These are phyloP conservation scores for Carex cristatella DNA, from an alignment of 176 grass and related monocot species.

Conservation along the genomic window DNA sequence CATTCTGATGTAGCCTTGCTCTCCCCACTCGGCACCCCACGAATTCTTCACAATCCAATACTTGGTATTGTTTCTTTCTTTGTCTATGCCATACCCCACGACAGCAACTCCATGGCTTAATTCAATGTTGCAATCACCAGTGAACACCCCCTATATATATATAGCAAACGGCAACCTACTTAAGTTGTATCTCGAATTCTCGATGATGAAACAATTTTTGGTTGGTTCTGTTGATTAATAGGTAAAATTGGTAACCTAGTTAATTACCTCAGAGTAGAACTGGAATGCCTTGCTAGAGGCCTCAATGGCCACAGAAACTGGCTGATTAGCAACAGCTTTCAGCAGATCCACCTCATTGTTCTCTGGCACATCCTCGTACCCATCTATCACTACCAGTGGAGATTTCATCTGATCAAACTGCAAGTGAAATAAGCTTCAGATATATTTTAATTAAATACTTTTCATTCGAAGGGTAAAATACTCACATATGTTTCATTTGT, in stretches of 20 bases:
- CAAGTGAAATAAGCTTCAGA: neutral
- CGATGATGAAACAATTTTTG: neutral
- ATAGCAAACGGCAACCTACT: neutral
- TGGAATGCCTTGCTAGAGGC: constrained; percentile 45
- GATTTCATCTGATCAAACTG: constrained; percentile 8
- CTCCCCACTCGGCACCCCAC: constrained; percentile 54
- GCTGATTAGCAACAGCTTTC: constrained; percentile 63
- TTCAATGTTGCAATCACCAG: constrained; percentile 52
- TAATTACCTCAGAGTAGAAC: constrained; percentile 61
- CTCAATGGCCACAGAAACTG: constrained; percentile 63
- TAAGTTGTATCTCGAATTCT: neutral
- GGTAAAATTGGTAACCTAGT: neutral
- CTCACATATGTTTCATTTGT: neutral
- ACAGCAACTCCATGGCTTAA: constrained; percentile 68
- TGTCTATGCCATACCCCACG: constrained; percentile 57
- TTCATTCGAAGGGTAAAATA: neutral
- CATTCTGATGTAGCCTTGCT: constrained; percentile 64
- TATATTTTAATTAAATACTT: neutral
- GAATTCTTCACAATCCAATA: constrained; percentile 91
- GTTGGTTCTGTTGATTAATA: neutral
- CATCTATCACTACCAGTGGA: constrained; percentile 41
- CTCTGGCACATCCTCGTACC: constrained; percentile 52
- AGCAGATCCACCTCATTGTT: constrained; percentile 46
- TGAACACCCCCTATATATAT: constrained; percentile 46
- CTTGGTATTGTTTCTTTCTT: constrained; percentile 20